These are phyloP conservation scores for Mortierella hygrophila DNA, from an alignment of 192 early-diverging fungal species.

Conservation along the genomic window DNA sequence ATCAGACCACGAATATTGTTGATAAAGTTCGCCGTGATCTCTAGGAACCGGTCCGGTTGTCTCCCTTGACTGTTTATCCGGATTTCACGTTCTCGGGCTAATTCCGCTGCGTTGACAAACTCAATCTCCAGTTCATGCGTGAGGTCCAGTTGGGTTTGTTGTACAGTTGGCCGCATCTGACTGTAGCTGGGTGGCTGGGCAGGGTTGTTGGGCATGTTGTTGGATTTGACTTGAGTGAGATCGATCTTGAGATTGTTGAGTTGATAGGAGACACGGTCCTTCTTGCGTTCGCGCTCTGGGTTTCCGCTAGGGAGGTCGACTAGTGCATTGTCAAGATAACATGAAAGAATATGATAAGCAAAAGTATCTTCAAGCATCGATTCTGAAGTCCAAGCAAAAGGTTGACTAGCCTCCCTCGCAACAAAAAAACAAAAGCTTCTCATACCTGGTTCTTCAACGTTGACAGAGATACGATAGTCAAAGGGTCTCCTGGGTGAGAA, in stretches of 20 bases:
- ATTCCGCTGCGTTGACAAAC: constrained; percentile 68
- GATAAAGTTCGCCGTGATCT: constrained; percentile 80
- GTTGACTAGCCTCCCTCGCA: too few species aligned
- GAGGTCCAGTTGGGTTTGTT: constrained; percentile 54
- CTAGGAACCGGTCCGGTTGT: constrained; percentile 74
- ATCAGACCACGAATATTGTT: constrained; percentile 82
- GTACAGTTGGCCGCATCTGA: constrained; percentile 27
- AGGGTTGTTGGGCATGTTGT: constrained; percentile 52
- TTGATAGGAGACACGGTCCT: constrained; percentile 90
- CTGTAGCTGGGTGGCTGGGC: constrained; percentile 10
- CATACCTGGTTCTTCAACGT: constrained; percentile 75
- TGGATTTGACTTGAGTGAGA: constrained; percentile 83
- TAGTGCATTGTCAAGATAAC: too few species aligned
- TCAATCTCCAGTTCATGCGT: constrained; percentile 91
- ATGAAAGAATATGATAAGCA: too few species aligned
- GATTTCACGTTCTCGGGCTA: constrained; percentile 75
- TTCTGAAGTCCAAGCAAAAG: too few species aligned
- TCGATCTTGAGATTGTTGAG: constrained; percentile 90
- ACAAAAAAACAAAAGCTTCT: too few species aligned
- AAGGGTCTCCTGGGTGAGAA: constrained; percentile 82
- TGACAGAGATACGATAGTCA: constrained; percentile 91
- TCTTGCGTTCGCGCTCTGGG: constrained; percentile 76
- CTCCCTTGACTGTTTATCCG: constrained; percentile 55
- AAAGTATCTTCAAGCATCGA: too few species aligned
- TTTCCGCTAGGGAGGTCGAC: too few species aligned